Evolutionary conservation across 176 grass and related monocot genomes (phyloP).

Genomic region (Guadua angustifolia): DNA sequence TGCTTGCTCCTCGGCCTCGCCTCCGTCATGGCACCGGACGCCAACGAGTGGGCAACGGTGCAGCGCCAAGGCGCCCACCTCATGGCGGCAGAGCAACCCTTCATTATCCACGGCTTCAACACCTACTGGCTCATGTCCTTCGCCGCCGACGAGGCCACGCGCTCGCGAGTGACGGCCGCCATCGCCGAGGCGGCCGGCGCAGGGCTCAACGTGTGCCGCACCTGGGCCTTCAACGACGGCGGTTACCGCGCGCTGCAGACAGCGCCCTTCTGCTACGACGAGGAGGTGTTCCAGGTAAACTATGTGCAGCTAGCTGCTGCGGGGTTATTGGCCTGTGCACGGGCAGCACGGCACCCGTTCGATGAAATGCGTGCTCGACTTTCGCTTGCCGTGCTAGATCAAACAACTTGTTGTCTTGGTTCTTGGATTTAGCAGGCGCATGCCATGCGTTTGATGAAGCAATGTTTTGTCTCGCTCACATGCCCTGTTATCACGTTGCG

Average conservation of each 20-base stretch:
- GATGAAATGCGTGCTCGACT: constrained; percentile 29
- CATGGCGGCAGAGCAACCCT: constrained; percentile 16
- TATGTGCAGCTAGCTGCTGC: too few species aligned
- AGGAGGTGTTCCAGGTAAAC: constrained; percentile 61
- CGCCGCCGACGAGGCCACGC: too few species aligned
- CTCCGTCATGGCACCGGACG: constrained; percentile 11
- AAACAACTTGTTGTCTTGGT: neutral
- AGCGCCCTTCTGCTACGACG: constrained; percentile 55
- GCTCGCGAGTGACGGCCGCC: too few species aligned
- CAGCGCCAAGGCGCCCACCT: constrained; percentile 58
- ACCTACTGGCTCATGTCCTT: too few species aligned
- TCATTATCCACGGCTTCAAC: too few species aligned
- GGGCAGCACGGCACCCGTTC: neutral
- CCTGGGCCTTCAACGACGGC: constrained; percentile 86
- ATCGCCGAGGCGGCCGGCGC: too few species aligned
- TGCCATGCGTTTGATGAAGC: neutral
- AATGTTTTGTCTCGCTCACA: neutral
- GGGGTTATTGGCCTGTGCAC: neutral
- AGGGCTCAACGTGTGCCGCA: constrained; percentile 38
- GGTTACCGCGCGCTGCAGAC: constrained; percentile 48
- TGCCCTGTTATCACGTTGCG: neutral
- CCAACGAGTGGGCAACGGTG: constrained; percentile 49
- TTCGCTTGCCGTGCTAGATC: neutral
- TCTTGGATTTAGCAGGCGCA: neutral
- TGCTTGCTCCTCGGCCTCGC: constrained; percentile 30